These are phyloP conservation scores for Mycena citricolor DNA, from an alignment of 1,284 basidiomycete species.

Conservation along the genomic window DNA sequence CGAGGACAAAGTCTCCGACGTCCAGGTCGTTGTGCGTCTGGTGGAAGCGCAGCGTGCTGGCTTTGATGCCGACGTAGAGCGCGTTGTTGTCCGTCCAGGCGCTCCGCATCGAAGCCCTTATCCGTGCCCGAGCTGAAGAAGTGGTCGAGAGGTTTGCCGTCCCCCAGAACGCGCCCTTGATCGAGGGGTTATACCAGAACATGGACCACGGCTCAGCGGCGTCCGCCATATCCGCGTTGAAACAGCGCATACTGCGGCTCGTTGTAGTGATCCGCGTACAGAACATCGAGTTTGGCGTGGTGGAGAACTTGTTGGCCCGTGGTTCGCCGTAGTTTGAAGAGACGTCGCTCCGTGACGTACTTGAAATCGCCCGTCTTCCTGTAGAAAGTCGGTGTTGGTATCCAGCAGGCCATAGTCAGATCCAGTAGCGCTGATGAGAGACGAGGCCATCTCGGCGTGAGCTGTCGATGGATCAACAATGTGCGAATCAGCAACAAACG, in stretches of 20 bases:
- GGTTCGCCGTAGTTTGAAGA: constrained; percentile 51
- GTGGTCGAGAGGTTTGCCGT: constrained; percentile 78
- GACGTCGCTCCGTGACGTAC: constrained; percentile 85
- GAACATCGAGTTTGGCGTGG: constrained; percentile 77
- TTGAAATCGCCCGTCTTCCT: constrained; percentile 83
- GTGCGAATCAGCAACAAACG: not conserved
- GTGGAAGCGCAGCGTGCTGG: constrained; percentile 73
- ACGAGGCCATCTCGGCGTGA: constrained; percentile 88
- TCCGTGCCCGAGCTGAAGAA: constrained; percentile 72
- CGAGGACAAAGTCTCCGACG: constrained; percentile 91
- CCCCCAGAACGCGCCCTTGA: constrained; percentile 92
- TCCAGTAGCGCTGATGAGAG: constrained; percentile 85
- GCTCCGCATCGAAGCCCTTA: constrained; percentile 89
- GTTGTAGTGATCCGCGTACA: constrained; percentile 70
- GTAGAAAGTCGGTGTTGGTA: constrained; percentile 69
- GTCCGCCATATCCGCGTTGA: constrained; percentile 93
- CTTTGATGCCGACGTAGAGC: constrained; percentile 86
- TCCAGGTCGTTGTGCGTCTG: constrained; percentile 96
- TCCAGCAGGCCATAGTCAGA: constrained; percentile 75
- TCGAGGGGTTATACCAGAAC: constrained; percentile 94
- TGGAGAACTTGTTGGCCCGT: constrained; percentile 86
- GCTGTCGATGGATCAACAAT: constrained; percentile 26
- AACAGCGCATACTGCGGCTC: constrained; percentile 79
- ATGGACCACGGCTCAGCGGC: constrained; percentile 91
- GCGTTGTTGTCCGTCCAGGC: constrained; percentile 90